Evolutionary conservation across 306 rosid species (phyloP), one percentile per base, ranked within the genome.

Genomic region (Cercis canadensis): DNA sequence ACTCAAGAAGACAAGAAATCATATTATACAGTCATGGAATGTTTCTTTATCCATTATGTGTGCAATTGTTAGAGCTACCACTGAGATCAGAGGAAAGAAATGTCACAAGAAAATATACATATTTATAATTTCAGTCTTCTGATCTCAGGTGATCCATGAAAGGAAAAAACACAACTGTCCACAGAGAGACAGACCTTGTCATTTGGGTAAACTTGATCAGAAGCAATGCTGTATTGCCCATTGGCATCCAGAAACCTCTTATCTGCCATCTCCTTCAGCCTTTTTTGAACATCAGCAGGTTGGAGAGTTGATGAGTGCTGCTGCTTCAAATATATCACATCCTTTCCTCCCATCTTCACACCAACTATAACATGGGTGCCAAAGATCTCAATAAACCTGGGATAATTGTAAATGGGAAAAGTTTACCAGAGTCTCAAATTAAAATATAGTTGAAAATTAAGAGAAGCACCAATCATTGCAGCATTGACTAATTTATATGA

Each of bases 301-400:
- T 94, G 97, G 69, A 94, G 88, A 78, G 81, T 74, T 56, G 98
- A 90, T 58, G 92, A 82, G 80, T 87, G 98, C 84, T 89, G 97
- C 82, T 94, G 98, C 88, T 90, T 94, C 89, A 94, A 72, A 79
- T 87, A 94, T 81, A 94, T 89, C 72, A 87, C 92, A 83, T 94
- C 98, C 82, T 90, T 94, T 69, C 98, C 98, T 13, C 98, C 98
- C 96, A 94, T 94, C 83, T 89, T 94, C 82, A 94, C 80, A 60
- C 97, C 90, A 83, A 90, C 98, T 80, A 90, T 87, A 59, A 94
- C 83, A 80, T 90, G 98, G 57, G 98, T 94, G 67, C 98, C 98
- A 75, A 87, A 90, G 61, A 84, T 86, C n/a, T 89, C 87, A 71
- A 94, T 90, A 82, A 94, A 90, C 87, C 97, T 94, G 82, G 60